Base-by-base conservation (phyloP, 2,329 filamentous ascomycete genomes). In the Clarireedia paspali region DNA sequence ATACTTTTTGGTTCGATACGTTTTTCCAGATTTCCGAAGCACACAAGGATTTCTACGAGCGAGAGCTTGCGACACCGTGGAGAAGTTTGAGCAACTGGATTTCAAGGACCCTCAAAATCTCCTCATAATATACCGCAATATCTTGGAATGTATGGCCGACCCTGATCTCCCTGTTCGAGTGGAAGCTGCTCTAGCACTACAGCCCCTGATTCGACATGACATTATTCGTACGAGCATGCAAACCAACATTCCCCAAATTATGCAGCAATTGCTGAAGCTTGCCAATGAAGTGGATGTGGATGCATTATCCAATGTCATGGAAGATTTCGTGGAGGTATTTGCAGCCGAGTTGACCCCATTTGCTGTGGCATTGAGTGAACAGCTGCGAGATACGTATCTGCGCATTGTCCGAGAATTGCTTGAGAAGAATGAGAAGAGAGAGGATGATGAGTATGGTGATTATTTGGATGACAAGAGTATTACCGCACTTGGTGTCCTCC, bases 401-500 rank as follows among this genome's bases (percentile, higher is more conserved):
- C 84, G 94, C 56, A 96, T 99, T 62, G 87, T 99, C 48, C 82
- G 89, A 42, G 92, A 97, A 68, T 81, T 99, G 46, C 75, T 99
- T 46, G 91, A 96, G 66, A 89, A 92, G 68, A 92, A 91, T 66
- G 83, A 85, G 63, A 88, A 85, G 69, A 84, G 84, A 50, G 84
- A 85, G 23, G 85, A 87, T 27, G 89, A 89, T 60, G 79, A 83
- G 30, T 95, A 89, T 66, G 90, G 89, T 34, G 94, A 97, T 67
- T 96, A 95, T 73, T 73, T 95, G 49, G 94, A 99, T 67, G 94
- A 99, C 74, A 99, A 99, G 82, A 96, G 91, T 69, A 97, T 99
- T 56, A 97, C 94, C 5, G 94, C 94, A 12, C 79, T 99, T 36
- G 94, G 94, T 71, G 94, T 99, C 51, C 73, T 99, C 65, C 94